These are phyloP conservation scores for Singerocomus inundabilis DNA, from an alignment of 1,284 basidiomycete species.

Conservation along the genomic window DNA sequence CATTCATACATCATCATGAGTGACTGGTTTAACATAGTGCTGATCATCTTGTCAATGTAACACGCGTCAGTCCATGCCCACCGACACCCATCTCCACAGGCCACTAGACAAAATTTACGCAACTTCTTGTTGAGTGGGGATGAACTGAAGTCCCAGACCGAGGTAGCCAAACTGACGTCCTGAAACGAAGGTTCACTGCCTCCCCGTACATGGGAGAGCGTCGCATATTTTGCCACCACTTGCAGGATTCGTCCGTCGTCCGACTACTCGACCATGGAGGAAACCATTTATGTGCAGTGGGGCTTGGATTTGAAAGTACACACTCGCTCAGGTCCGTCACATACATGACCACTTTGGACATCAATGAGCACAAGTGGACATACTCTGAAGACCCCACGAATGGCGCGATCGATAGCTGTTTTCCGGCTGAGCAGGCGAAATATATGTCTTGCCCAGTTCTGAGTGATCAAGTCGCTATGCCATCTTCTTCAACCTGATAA, in stretches of 20 bases:
- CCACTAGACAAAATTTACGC: conserved; percentile 4
- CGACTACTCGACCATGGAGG: not conserved
- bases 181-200: conserved; percentile 7
- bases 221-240: conserved; percentile 9
- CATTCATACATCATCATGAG: conserved; percentile 7
- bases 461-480: no score
- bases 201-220: conserved; percentile 11
- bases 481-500: not conserved
- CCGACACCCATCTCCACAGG: not conserved
- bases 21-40: not conserved
- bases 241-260: not conserved
- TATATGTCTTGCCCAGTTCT: conserved; percentile 1
- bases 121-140: conserved; percentile 1
- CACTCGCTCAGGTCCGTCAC: not conserved
- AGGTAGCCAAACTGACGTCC: conserved; percentile 1
- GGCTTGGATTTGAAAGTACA: conserved; percentile 8
- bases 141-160: conserved; percentile 1
- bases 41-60: conserved; percentile 7
- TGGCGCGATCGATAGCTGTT: not conserved
- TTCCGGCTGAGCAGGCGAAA: not conserved
- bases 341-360: conserved; percentile 9
- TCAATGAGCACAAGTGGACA: conserved; percentile 12
- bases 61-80: not conserved
- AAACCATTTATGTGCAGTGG: conserved; percentile 5
- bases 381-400: not conserved